Evolutionary conservation across 495 filamentous ascomycete genomes (phyloP), one percentile per base, ranked within the genome.

Genomic region (Penicillium egyptiacum): DNA sequence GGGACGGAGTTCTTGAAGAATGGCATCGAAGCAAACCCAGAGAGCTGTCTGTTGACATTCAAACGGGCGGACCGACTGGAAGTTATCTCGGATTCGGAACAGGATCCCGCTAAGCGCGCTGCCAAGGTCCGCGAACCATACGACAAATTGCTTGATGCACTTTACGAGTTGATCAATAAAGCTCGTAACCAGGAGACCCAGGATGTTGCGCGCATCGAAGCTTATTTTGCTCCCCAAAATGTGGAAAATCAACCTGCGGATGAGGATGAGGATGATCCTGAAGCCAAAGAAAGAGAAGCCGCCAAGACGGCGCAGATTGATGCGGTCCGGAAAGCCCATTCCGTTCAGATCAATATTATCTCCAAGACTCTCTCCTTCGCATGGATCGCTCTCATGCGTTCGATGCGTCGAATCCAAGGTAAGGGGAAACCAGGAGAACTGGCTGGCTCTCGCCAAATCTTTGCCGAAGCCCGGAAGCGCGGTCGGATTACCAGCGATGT

Each of bases 371-470:
- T 98, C 46, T 92, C 95, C 0, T 92, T 89, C 66, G 87, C 87
- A 17, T 98, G 94, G 94, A 93, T 98, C 66, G 89, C 90, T 26
- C 77, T 96, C 37, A 95, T 96, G 79, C 87, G 94, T 45, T 86
- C 91, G 16, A 94, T 96, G 85, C 88, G 95, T 44, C 90, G 94
- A 43, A 82, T 98, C 30, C 91, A 97, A 69, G 94, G 94, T 49
- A 96, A 97, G 66, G 92, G 92, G 41, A 86, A 85, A 60, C 83
- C 84, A 28, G 81, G 82, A 28, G 79, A 84, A 30, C 62, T 88
- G 30, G 85, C 88, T 23, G 94, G 94, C 8, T 86, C 90, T 56
- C 85, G 94, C 25, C 86, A 90, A 61, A 82, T 94, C 16, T 97
- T 98, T 67, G 81, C 83, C 9, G 91, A 98, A 70, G 91, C 94